A percentile compares a stretch with the other conserved stretches of the same genome.
Evolutionary conservation across 2,329 filamentous ascomycete species (phyloP).

Genomic region (Teratosphaeria epicoccoides): DNA sequence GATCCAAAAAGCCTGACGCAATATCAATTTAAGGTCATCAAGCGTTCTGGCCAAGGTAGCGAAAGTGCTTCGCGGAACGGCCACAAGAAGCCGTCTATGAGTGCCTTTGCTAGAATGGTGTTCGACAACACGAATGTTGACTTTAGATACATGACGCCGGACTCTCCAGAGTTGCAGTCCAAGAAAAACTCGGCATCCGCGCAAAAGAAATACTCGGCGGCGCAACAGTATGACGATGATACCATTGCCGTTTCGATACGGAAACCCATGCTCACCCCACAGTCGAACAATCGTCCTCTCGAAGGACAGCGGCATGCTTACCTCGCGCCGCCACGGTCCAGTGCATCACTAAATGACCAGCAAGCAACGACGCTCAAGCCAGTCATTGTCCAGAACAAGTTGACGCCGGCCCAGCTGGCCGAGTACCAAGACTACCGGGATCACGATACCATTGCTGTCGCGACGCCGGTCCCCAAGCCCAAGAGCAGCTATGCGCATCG

Average conservation of each 20-base stretch:
- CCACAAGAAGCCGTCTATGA: conserved; percentile 26
- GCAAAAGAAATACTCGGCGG: background rate
- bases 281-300: background rate
- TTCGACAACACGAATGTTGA: conserved; percentile 32
- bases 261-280: background rate
- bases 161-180: conserved; percentile 12
- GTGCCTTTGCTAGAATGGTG: conserved; percentile 46
- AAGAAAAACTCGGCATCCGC: background rate
- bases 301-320: background rate
- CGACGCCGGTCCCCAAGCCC: conserved; percentile 6
- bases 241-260: background rate
- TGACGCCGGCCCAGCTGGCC: conserved; percentile 24
- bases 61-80: conserved; percentile 5
- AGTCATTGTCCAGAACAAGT: conserved; percentile 14
- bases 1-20: conserved; percentile 59
- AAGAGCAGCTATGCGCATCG: conserved; percentile 11
- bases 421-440: conserved; percentile 20
- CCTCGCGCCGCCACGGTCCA: background rate
- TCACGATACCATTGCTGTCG: background rate
- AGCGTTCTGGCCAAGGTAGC: background rate
- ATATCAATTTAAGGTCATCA: conserved; percentile 41
- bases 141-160: conserved; percentile 25
- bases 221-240: background rate
- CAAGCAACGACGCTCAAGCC: background rate
- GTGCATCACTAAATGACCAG: background rate